Evolutionary conservation across 1,284 basidiomycete genomes (phyloP).

Genomic region (Apiotrichum sp.): DNA sequence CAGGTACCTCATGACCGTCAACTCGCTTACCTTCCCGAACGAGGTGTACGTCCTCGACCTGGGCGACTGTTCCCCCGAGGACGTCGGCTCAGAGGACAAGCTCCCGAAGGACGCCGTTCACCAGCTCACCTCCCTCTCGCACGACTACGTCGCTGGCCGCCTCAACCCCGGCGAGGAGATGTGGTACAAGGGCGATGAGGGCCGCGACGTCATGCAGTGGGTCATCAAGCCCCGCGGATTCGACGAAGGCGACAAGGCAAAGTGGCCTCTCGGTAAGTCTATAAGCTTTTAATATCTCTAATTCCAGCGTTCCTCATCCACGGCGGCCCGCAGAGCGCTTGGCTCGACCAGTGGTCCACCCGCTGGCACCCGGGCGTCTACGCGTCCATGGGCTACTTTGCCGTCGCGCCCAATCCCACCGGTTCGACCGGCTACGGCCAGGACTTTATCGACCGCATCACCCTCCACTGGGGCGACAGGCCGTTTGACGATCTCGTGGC

Average conservation of each 20-base stretch:
- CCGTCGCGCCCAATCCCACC: constrained; percentile 78
- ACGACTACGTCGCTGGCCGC: constrained; percentile 41
- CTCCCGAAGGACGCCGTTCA: constrained; percentile 54
- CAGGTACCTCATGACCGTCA: constrained; percentile 22
- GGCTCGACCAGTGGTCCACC: constrained; percentile 76
- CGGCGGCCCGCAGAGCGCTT: constrained; percentile 55
- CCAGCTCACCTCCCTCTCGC: constrained; percentile 52
- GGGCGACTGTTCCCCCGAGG: constrained; percentile 1
- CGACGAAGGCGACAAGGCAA: constrained; percentile 55
- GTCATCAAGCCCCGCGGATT: constrained; percentile 68
- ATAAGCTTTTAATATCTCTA: too few species aligned
- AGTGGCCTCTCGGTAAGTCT: constrained; percentile 56
- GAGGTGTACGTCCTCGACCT: constrained; percentile 40
- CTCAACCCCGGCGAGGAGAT: constrained; percentile 67
- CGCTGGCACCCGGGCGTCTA: constrained; percentile 75
- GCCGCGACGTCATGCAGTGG: constrained; percentile 72
- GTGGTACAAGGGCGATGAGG: constrained; percentile 73
- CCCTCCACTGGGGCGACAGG: constrained; percentile 44
- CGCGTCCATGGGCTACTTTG: constrained; percentile 60
- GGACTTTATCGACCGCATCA: constrained; percentile 68
- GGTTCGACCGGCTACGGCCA: constrained; percentile 84
- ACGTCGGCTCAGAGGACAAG: constrained; percentile 39
- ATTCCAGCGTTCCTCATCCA: constrained; percentile 42
- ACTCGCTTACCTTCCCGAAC: constrained; percentile 20
- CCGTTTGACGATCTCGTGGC: constrained; percentile 73